These are phyloP conservation scores for Herpetomonas samuelpessoai DNA, from an alignment of 208 protist species.

Conservation along the genomic window DNA sequence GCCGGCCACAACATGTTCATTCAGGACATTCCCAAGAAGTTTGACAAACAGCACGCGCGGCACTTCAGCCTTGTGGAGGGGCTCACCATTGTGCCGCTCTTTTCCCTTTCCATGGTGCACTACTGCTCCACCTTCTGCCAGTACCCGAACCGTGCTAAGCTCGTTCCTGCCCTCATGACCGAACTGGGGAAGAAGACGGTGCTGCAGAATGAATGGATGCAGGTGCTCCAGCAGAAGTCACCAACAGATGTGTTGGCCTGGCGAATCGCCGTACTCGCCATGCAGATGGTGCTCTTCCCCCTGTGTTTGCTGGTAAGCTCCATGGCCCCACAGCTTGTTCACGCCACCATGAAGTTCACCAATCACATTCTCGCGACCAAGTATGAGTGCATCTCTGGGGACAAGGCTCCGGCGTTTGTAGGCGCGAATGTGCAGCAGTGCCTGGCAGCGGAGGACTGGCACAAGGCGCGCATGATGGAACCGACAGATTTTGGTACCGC, in stretches of 20 bases:
- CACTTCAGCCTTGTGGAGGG: conserved; percentile 77
- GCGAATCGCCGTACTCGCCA: conserved; percentile 35
- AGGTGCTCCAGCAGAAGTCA: too few relatives aligned
- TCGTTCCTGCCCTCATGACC: conserved; percentile 42
- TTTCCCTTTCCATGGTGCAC: conserved; percentile 74
- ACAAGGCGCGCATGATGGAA: conserved; percentile 45
- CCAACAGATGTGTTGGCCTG: conserved; percentile 52
- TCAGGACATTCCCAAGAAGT: conserved; percentile 61
- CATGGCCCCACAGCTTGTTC: conserved; percentile 64
- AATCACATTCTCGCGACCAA: conserved; percentile 73
- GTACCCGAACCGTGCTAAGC: conserved; percentile 36
- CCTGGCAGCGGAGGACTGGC: conserved; percentile 35
- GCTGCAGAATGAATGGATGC: conserved; percentile 36
- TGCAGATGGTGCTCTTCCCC: conserved; percentile 65
- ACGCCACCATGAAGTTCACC: conserved; percentile 60
- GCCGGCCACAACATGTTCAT: conserved; percentile 82
- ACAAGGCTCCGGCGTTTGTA: conserved; percentile 49
- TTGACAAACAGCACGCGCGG: conserved; percentile 55
- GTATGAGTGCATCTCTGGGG: conserved; percentile 55
- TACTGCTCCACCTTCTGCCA: conserved; percentile 82
- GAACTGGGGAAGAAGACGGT: conserved; percentile 41
- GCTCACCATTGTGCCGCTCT: conserved; percentile 63
- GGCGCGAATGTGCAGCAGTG: conserved; percentile 29
- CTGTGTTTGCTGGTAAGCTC: conserved; percentile 58
- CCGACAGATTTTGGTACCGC: conserved; percentile 66